Conservation (phyloP, 2,329 filamentous ascomycete species). For the Periglandula ipomoeae region DNA sequence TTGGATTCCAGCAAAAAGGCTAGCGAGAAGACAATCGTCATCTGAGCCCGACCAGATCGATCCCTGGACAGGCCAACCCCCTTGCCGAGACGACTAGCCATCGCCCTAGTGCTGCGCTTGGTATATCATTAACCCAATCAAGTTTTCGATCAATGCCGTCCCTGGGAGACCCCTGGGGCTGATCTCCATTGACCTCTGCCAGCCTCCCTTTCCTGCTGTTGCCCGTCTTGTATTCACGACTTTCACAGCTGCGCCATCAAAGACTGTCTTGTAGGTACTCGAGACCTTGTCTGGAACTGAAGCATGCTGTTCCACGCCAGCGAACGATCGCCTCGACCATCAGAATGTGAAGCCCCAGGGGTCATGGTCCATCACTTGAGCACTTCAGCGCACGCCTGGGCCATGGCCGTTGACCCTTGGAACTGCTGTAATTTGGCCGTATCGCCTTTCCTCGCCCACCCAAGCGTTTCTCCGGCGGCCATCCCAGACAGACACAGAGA, state of each 20-base stretch:
- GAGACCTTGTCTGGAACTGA: neutral
- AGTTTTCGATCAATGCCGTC: neutral
- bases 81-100: neutral
- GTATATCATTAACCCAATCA: slow-evolving; percentile 5
- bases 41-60: neutral
- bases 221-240: too few relatives aligned
- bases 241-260: too few relatives aligned
- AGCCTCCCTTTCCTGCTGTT: neutral
- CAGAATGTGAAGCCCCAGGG: neutral
- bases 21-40: neutral
- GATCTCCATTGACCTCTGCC: neutral
- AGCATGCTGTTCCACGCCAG: neutral
- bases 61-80: neutral
- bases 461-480: neutral
- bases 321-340: neutral
- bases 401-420: slow-evolving; percentile 2
- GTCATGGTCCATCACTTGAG: neutral
- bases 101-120: slow-evolving; percentile 1
- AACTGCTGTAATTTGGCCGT: slow-evolving; percentile 10
- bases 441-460: too few relatives aligned
- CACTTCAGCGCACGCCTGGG: neutral
- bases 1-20: neutral
- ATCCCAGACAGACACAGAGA: neutral
- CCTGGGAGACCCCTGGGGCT: neutral
- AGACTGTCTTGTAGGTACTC: neutral